These are phyloP conservation scores for Xylariaceae sp. DNA, from an alignment of 2,329 filamentous ascomycete species.

Conservation along the genomic window DNA sequence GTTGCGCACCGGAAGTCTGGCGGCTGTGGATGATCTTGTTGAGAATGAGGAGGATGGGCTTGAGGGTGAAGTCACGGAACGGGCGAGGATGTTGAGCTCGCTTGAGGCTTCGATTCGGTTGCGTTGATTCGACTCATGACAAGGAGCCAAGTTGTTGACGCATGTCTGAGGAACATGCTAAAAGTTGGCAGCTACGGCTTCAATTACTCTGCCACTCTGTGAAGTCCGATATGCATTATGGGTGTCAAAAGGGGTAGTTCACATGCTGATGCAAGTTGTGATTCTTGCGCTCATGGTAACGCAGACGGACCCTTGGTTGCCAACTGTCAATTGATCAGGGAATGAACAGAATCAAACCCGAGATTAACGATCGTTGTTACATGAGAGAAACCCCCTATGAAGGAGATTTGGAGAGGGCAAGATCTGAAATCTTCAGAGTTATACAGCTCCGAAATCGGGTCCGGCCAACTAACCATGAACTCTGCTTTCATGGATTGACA, in stretches of 20 bases:
- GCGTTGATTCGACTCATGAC: conserved; percentile 31
- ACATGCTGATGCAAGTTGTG: too few relatives aligned
- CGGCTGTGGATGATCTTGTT: conserved; percentile 63
- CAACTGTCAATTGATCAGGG: neutral
- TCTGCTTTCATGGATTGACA: neutral
- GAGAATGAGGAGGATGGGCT: conserved; percentile 22
- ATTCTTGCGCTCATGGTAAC: neutral
- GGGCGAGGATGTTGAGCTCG: conserved; percentile 47
- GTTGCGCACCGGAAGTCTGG: conserved; percentile 57
- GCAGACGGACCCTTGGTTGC: neutral
- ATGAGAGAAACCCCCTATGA: neutral
- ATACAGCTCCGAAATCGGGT: conserved; percentile 7
- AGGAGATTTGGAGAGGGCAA: neutral
- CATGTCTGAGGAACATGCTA: too few relatives aligned
- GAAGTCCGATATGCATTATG: too few relatives aligned
- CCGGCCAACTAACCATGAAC: neutral
- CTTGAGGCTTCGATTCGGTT: conserved; percentile 46
- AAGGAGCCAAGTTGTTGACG: neutral
- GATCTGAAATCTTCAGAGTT: neutral
- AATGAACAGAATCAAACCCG: neutral
- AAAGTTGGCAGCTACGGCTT: too few relatives aligned
- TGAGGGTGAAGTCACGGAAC: conserved; percentile 33
- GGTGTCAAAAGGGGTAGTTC: too few relatives aligned
- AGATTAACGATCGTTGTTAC: neutral
- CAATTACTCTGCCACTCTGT: neutral